Percentiles rank a stretch among this genome's conserved stretches.
Evolutionary conservation across 164 flowering plant genomes (phyloP).

Genomic region (Macadamia integrifolia): DNA sequence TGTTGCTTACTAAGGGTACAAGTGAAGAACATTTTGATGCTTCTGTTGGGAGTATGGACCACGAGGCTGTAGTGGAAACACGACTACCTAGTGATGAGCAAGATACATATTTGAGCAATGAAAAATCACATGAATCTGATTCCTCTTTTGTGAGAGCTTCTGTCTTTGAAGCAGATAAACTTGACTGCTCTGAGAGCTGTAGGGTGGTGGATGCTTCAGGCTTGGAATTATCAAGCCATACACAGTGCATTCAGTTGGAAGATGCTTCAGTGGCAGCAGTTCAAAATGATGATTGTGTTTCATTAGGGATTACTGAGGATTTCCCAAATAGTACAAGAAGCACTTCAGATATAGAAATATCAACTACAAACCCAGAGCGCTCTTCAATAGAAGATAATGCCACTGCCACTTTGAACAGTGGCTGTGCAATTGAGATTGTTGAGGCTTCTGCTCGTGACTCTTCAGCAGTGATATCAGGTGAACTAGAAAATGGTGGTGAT

Average conservation of each 20-base stretch:
- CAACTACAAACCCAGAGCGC: conserved; percentile 17
- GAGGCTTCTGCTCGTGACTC: conserved; percentile 27
- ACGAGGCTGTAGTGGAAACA: conserved; percentile 18
- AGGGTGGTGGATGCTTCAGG: conserved; percentile 26
- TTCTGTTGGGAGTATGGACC: conserved; percentile 25
- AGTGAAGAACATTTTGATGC: conserved; percentile 36
- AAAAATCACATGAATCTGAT: conserved; percentile 19
- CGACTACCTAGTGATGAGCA: conserved; percentile 19
- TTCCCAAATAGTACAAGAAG: conserved; percentile 18
- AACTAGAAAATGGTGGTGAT: conserved; percentile 29
- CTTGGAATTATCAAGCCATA: conserved; percentile 31
- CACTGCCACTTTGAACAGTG: conserved; percentile 9
- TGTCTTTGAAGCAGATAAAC: conserved; percentile 21
- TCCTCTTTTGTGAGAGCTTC: conserved; percentile 12
- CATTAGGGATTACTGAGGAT: conserved; percentile 32
- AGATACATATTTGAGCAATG: conserved; percentile 23
- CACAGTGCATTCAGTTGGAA: conserved; percentile 15
- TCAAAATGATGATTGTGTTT: conserved; percentile 22
- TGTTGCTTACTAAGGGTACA: conserved; percentile 26
- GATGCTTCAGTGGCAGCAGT: conserved; percentile 23
- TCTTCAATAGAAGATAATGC: conserved; percentile 25
- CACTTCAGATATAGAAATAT: conserved; percentile 23
- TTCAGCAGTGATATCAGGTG: conserved; percentile 34
- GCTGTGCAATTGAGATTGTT: conserved; percentile 19
- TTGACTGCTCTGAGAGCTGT: conserved; percentile 22